Evolutionary conservation across 2,329 filamentous ascomycete genomes (phyloP).

Genomic region (Aureobasidium sp.): DNA sequence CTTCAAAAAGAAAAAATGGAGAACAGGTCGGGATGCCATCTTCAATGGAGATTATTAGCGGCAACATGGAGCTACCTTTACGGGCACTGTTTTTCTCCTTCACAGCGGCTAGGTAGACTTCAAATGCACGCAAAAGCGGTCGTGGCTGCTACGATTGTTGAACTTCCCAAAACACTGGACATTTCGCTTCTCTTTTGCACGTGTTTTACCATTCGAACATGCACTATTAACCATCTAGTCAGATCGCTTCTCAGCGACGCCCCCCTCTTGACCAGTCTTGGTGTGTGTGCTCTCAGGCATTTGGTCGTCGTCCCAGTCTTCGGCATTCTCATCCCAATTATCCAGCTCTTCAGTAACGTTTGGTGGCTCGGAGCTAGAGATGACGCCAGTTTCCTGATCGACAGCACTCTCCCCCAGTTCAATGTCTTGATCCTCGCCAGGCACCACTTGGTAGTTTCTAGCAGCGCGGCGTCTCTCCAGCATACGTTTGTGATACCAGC

Average conservation of each 20-base stretch:
- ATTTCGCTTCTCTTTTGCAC: background rate
- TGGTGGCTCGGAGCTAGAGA: slow-evolving; percentile 56
- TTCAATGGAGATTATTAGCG: slow-evolving; percentile 9
- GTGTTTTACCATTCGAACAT: background rate
- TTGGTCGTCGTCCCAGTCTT: slow-evolving; percentile 59
- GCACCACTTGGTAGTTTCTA: slow-evolving; percentile 64
- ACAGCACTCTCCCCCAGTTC: slow-evolving; percentile 62
- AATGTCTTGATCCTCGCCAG: slow-evolving; percentile 57
- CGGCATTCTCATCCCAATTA: slow-evolving; percentile 85
- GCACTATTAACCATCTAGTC: slow-evolving; percentile 25
- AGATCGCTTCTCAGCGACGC: slow-evolving; percentile 35
- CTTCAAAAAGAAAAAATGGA: slow-evolving; percentile 14
- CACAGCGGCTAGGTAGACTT: slow-evolving; percentile 16
- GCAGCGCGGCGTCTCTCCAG: slow-evolving; percentile 73
- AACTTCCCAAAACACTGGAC: slow-evolving; percentile 10
- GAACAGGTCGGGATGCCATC: slow-evolving; percentile 11
- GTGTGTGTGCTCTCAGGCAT: slow-evolving; percentile 20
- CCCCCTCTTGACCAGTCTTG: slow-evolving; percentile 25
- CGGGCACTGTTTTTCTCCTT: slow-evolving; percentile 15
- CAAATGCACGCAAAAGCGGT: slow-evolving; percentile 15
- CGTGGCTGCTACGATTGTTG: slow-evolving; percentile 14
- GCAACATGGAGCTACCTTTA: slow-evolving; percentile 15
- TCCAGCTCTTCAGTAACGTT: slow-evolving; percentile 75
- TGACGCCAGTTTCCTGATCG: slow-evolving; percentile 28
- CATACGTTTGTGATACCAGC: slow-evolving; percentile 95